Conservation (phyloP, 345 rosid species). For the Euphorbia lathyris region DNA sequence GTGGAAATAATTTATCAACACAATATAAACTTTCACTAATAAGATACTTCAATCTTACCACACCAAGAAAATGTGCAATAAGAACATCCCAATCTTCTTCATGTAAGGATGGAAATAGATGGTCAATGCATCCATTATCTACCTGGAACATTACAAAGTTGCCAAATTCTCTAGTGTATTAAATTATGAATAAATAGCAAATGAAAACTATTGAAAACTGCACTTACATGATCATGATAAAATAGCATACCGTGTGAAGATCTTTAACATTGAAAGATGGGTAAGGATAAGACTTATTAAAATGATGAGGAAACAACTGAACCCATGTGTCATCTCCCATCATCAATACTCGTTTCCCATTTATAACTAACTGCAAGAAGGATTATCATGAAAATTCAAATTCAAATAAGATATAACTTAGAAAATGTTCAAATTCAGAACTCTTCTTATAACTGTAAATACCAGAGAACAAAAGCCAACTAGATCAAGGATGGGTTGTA, state of each 20-base stretch:
- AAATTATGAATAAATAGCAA: neutral
- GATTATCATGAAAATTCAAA: neutral
- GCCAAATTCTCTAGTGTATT: neutral
- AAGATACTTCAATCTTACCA: conserved; percentile 48
- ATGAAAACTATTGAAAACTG: neutral
- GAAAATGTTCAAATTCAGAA: neutral
- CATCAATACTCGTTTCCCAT: conserved; percentile 83
- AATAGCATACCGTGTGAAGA: conserved; percentile 67
- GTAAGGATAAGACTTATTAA: conserved; percentile 76
- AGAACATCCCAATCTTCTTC: conserved; percentile 93
- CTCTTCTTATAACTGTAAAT: neutral
- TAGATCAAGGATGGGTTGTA: no score
- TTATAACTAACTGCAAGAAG: conserved; percentile 49
- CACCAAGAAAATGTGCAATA: conserved; percentile 94
- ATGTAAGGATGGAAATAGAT: conserved; percentile 64
- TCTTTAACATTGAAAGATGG: conserved; percentile 95
- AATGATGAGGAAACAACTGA: conserved; percentile 85
- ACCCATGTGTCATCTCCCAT: conserved; percentile 99
- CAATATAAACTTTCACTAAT: conserved; percentile 1
- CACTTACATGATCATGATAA: neutral
- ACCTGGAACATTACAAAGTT: conserved; percentile 43
- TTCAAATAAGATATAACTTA: neutral
- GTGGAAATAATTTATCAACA: neutral
- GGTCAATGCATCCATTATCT: conserved; percentile 86
- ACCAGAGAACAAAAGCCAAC: neutral